phyloP scores from a whole-genome alignment of 495 filamentous ascomycete species.

The Penicillium maclennaniae region DNA sequence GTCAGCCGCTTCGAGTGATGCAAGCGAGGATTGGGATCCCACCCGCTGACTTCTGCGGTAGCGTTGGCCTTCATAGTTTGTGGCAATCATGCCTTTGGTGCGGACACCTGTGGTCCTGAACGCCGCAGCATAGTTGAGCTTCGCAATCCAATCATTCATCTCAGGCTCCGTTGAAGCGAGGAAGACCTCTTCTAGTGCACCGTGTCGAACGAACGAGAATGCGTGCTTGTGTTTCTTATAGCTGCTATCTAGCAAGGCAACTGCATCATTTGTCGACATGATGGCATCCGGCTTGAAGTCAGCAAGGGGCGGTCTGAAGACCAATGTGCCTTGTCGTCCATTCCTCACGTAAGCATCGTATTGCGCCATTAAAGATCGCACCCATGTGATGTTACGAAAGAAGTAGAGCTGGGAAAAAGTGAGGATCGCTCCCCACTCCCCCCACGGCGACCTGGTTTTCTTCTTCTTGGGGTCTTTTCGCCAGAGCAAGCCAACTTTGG shows the following conservation, averaged over 20 bases:
- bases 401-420: conserved; percentile 95
- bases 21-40: conserved; percentile 48
- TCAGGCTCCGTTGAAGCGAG: conserved; percentile 84
- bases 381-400: conserved; percentile 88
- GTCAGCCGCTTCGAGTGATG: conserved; percentile 27
- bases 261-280: conserved; percentile 88
- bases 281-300: conserved; percentile 90
- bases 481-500: conserved; percentile 94
- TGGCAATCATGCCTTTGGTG: conserved; percentile 80
- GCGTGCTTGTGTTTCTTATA: conserved; percentile 98
- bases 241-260: conserved; percentile 76
- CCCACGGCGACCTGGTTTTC: conserved; percentile 92
- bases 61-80: conserved; percentile 78
- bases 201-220: conserved; percentile 85
- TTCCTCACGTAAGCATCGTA: conserved; percentile 70
- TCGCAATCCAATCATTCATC: conserved; percentile 96
- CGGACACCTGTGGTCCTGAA: conserved; percentile 91
- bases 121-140: conserved; percentile 92
- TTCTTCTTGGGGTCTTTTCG: conserved; percentile 94
- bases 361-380: conserved; percentile 86
- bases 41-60: conserved; percentile 65
- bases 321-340: conserved; percentile 53
- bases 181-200: conserved; percentile 85
- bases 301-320: conserved; percentile 84
- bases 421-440: conserved; percentile 95